phyloP scores from a whole-genome alignment of 306 rosid genomes.

The Vigna hirtella region DNA sequence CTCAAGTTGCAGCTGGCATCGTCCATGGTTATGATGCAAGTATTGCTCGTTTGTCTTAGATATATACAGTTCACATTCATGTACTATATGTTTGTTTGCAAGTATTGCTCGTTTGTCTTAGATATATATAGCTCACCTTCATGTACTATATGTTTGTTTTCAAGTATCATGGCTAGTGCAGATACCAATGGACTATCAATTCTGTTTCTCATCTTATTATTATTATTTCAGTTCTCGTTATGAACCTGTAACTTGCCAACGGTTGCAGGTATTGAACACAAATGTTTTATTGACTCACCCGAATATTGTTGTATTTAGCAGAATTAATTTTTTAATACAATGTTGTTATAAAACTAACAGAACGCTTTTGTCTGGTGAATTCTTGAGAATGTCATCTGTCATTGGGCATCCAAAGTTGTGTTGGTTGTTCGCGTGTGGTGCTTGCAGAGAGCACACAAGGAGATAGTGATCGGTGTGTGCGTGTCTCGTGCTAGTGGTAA shows the following conservation, averaged over 20 bases:
- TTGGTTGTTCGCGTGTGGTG: too few species aligned
- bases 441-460: too few species aligned
- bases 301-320: not conserved
- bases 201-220: slow-evolving; percentile 7
- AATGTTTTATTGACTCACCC: not conserved
- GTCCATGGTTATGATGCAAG: not conserved
- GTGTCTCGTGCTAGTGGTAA: too few species aligned
- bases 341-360: too few species aligned
- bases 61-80: not conserved
- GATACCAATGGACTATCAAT: not conserved
- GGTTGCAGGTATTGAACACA: not conserved
- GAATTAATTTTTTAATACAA: too few species aligned
- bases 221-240: not conserved
- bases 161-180: slow-evolving; percentile 10
- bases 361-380: too few species aligned
- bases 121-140: too few species aligned
- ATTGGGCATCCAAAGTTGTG: too few species aligned
- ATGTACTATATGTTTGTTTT: too few species aligned
- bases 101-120: too few species aligned
- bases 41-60: slow-evolving; percentile 1
- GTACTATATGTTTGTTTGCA: not conserved
- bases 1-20: slow-evolving; percentile 37
- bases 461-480: too few species aligned
- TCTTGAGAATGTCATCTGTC: too few species aligned
- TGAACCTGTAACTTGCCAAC: slow-evolving; percentile 11